Conservation (phyloP, 2,329 filamentous ascomycete species). For the Lachnum nothofagi region DNA sequence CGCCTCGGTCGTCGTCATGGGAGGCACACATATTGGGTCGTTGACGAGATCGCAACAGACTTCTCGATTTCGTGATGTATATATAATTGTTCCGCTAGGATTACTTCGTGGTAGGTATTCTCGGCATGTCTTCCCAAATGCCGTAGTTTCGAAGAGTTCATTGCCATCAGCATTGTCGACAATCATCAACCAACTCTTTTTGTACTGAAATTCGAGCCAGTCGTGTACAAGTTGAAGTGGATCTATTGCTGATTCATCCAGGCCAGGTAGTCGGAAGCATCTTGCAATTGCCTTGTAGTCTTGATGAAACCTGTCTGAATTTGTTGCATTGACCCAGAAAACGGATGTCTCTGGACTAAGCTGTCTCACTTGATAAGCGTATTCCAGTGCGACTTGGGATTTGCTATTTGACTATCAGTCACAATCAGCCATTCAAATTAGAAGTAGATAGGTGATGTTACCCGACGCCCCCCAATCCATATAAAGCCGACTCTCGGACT, state of each 20-base stretch:
- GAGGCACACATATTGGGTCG: neutral
- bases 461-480: neutral
- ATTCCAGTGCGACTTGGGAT: slow-evolving; percentile 1
- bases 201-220: slow-evolving; percentile 18
- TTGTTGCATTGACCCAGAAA: neutral
- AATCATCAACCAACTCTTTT: slow-evolving; percentile 22
- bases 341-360: neutral
- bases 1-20: neutral
- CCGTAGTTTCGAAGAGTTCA: slow-evolving; percentile 1
- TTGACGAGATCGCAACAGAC: neutral
- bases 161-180: slow-evolving; percentile 24
- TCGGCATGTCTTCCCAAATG: neutral
- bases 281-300: neutral
- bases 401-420: too few relatives aligned
- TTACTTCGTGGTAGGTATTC: neutral
- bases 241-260: slow-evolving; percentile 1
- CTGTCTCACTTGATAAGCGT: neutral
- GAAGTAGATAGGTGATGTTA: neutral
- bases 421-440: too few relatives aligned
- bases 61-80: neutral
- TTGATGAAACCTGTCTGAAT: neutral
- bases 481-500: neutral
- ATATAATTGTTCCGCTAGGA: neutral
- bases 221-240: slow-evolving; percentile 11
- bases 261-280: neutral